Percentiles rank a stretch among this genome's conserved stretches.
Conservation (phyloP, 129 eudicot genomes). For the Pseudognaphalium luteoalbum region DNA sequence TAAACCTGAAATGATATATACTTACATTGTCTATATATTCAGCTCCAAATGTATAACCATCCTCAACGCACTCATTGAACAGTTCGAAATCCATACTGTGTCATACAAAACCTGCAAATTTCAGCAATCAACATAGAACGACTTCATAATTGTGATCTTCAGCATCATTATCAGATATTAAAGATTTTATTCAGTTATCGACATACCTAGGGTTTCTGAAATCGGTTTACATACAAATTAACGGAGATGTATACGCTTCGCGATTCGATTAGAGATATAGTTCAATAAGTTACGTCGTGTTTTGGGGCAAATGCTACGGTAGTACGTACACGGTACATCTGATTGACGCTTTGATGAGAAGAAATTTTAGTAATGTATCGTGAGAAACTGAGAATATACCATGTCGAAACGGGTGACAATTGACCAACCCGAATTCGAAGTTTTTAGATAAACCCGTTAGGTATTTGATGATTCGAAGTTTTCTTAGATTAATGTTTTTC, state of each 20-base stretch:
- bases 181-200: constrained; percentile 3
- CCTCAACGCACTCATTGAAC: constrained; percentile 44
- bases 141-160: constrained; percentile 19
- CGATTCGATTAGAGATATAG: constrained; percentile 15
- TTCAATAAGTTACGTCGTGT: constrained; percentile 9
- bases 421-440: no score
- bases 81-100: constrained; percentile 62
- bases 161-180: not conserved
- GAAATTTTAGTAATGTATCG: no score
- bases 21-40: constrained; percentile 51
- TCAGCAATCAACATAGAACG: constrained; percentile 2
- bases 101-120: constrained; percentile 29
- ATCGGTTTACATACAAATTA: constrained; percentile 9
- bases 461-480: no score
- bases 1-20: not conserved
- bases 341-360: no score
- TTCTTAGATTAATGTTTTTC: no score
- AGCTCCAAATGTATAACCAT: constrained; percentile 50
- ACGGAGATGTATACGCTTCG: constrained; percentile 18
- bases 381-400: no score
- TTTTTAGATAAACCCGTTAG: no score
- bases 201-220: constrained; percentile 29
- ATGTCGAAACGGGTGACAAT: no score
- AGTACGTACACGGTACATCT: no score
- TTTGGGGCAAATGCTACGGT: constrained; percentile 22